Percentiles rank a stretch among this genome's conserved stretches.
Evolutionary conservation across 768 basidiomycete genomes (phyloP).

Genomic region (Russula sp.): DNA sequence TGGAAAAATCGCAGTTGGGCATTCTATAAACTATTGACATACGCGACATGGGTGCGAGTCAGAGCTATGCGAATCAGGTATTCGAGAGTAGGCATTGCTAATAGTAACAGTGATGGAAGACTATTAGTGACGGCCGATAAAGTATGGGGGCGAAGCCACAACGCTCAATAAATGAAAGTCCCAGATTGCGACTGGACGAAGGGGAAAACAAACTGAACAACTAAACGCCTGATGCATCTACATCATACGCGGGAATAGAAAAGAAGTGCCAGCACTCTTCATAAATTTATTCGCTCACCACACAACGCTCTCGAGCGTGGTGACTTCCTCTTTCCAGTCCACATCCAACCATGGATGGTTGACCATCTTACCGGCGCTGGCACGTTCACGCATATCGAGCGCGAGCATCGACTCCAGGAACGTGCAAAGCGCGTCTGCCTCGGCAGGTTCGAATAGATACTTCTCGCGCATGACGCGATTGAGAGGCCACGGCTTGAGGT

Average conservation of each 20-base stretch:
- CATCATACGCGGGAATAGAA: background rate
- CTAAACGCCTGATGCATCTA: background rate
- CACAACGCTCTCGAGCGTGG: slow-evolving; percentile 27
- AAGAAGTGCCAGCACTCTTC: slow-evolving; percentile 1
- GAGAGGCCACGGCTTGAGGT: slow-evolving; percentile 76
- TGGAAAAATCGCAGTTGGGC: background rate
- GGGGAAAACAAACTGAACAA: background rate
- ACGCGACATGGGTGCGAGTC: slow-evolving; percentile 7
- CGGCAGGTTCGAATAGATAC: slow-evolving; percentile 60
- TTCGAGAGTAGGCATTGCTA: slow-evolving; percentile 11
- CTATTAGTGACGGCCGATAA: slow-evolving; percentile 11
- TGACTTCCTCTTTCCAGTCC: slow-evolving; percentile 29
- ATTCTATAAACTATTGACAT: background rate
- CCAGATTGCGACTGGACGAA: background rate
- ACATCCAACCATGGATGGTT: slow-evolving; percentile 67
- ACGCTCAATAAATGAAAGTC: background rate
- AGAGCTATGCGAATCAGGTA: slow-evolving; percentile 3
- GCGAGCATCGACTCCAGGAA: slow-evolving; percentile 76
- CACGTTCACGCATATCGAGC: slow-evolving; percentile 61
- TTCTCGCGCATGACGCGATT: slow-evolving; percentile 85
- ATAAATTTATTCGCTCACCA: slow-evolving; percentile 28
- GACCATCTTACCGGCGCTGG: slow-evolving; percentile 65
- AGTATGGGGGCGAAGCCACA: background rate
- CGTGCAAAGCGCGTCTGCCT: slow-evolving; percentile 52
- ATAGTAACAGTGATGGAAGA: slow-evolving; percentile 12